Base-by-base conservation (phyloP, 1,284 basidiomycete species). In the Grifola frondosa region DNA sequence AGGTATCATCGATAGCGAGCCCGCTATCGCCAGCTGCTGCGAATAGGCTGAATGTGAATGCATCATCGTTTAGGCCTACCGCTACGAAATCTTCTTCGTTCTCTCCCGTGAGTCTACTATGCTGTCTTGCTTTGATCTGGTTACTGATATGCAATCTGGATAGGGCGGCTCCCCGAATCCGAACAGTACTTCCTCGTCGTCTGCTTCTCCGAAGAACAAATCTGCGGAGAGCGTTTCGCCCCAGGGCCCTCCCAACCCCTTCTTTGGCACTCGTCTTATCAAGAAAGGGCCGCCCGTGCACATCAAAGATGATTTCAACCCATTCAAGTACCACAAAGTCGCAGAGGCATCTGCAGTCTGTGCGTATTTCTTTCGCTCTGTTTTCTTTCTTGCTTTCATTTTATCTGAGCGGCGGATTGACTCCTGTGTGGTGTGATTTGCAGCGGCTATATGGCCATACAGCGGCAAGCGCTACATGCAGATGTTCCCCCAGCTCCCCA, bases 281-380 rank as follows among this genome's bases (percentile, higher is more conserved):
- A 91, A 91, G 74, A 87, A 88, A 67, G 72, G 71, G 31, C 66
- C 70, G 6, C 70, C 78, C 16, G 81, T 92, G 31, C 87, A 91
- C 60, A 77, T 93, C 57, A 89, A 93, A 67, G 90, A 95, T 56
- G 94, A 97, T 59, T 97, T 97, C 64, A 96, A 94, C 66, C 91
- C 93, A 20, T 95, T 92, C 75, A 92, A 93, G 68, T 80, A 84
- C 58, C 79, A 78, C 62, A 92, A 91, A 65, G 82, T 92, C 42
- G 77, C 75, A 6, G 86, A 90, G 46, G 81, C 91, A 10, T 68
- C 77, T 19, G 74, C 79, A 54, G 77, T 91, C 52, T 68, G 91
- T 91, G 61, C 56, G 88, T 77, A 22, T 40, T 33, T 31, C 28
- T 37, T 28, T 30, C 37, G 12, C 17, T 30, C 4, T 43, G n/a